A percentile compares a stretch with the other conserved stretches of the same genome.
Evolutionary conservation across 2,329 filamentous ascomycete genomes (phyloP).

Genomic region (Metarhizium rileyi): DNA sequence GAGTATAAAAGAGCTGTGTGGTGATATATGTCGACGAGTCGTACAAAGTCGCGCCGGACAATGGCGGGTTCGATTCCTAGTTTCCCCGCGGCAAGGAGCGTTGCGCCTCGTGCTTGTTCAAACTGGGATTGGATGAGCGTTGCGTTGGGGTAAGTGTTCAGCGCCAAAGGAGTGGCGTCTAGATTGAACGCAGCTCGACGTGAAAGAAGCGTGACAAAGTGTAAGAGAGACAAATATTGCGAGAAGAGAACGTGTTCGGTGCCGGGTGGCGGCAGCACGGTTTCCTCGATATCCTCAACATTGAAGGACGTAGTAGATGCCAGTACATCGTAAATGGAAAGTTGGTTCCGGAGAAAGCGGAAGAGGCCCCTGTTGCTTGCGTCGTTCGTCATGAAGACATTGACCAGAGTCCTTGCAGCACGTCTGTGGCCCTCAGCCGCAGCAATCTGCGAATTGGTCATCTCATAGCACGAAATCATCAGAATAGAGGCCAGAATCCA

Average conservation of each 20-base stretch:
- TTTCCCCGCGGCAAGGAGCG: slow-evolving; percentile 17
- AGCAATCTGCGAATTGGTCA: slow-evolving; percentile 15
- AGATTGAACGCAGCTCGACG: slow-evolving; percentile 4
- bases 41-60: slow-evolving; percentile 16
- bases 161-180: background rate
- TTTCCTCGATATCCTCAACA: slow-evolving; percentile 12
- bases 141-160: background rate
- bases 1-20: slow-evolving; percentile 18
- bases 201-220: slow-evolving; percentile 13
- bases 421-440: slow-evolving; percentile 19
- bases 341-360: slow-evolving; percentile 19
- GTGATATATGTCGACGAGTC: slow-evolving; percentile 20
- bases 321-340: slow-evolving; percentile 18
- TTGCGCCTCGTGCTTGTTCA: slow-evolving; percentile 17
- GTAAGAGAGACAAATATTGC: slow-evolving; percentile 14
- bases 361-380: slow-evolving; percentile 14
- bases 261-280: slow-evolving; percentile 12
- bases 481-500: slow-evolving; percentile 22
- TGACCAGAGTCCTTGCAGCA: slow-evolving; percentile 19
- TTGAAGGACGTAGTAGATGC: slow-evolving; percentile 19
- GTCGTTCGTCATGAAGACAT: slow-evolving; percentile 16
- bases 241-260: slow-evolving; percentile 16
- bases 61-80: slow-evolving; percentile 11
- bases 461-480: slow-evolving; percentile 21
- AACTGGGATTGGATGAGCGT: slow-evolving; percentile 12